Evolutionary conservation across 306 rosid species (phyloP), one percentile per base, ranked within the genome.

Genomic region (Arachis hypogaea): DNA sequence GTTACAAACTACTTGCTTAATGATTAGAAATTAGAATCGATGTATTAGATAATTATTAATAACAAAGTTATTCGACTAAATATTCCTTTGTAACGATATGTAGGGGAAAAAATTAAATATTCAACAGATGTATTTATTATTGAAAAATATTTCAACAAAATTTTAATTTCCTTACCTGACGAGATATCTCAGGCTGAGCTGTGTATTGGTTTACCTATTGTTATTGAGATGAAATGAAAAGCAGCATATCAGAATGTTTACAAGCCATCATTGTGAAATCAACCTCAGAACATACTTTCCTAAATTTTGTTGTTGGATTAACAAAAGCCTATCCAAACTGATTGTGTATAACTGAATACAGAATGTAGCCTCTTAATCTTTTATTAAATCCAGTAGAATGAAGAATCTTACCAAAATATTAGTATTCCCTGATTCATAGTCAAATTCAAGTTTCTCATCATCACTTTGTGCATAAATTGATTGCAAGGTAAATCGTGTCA

Each of bases 371-470:
- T 4, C 38, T 33, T 33, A 22, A 22, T 22, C 28, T 22, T 22
- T 16, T 68, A 57, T 73, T 18, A 64, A 78, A 50, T 70, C 44
- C 72, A 69, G 28, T 72, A 75, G 66, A 80, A 71, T 65, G 68
- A 51, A 68, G 29, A 14, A 66, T 74, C 88, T 79, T 83, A 93
- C 98, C 98, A 93, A 76, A 71, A 93, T 93, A 72, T 85, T 91
- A 71, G 97, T 91, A 77, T 86, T 91, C 74, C 96, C 98, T 11
- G 97, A 91, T 85, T 93, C 98, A 68, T 93, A 93, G 77, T 93
- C 98, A 83, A 93, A 93, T 83, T 89, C 97, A 77, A 93, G 97
- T 82, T 91, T 91, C 87, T 93, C 98, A 1, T 89, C 94, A 54
- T 93, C 96, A 59, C 88, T 86, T 85, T 91, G 96, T 11, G 98